Evolutionary conservation across 1,139 yeast genomes (phyloP).

Genomic region (Taphrina deformans): DNA sequence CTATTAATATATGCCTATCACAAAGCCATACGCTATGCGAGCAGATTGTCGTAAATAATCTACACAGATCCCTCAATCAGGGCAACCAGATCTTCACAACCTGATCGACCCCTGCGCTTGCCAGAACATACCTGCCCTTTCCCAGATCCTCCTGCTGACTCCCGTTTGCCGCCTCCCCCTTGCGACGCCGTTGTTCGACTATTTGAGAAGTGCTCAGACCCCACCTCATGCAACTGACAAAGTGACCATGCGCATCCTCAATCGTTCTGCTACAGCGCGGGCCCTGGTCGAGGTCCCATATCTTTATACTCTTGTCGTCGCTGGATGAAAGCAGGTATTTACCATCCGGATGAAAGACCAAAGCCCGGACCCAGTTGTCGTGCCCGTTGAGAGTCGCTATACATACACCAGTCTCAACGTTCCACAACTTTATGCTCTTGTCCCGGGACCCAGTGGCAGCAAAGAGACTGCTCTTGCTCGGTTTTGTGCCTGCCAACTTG

Average conservation of each 20-base stretch:
- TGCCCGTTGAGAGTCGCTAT: constrained; percentile 66
- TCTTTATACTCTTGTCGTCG: constrained; percentile 72
- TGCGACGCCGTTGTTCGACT: constrained; percentile 29
- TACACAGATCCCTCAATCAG: background rate
- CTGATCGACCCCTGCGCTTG: constrained; percentile 81
- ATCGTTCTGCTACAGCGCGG: constrained; percentile 58
- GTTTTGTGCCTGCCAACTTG: constrained; percentile 43
- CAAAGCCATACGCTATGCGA: constrained; percentile 19
- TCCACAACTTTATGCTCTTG: constrained; percentile 73
- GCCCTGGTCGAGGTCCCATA: constrained; percentile 73
- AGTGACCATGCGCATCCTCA: constrained; percentile 65
- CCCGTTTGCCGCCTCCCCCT: constrained; percentile 30
- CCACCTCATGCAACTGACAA: constrained; percentile 65
- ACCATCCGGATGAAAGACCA: constrained; percentile 75
- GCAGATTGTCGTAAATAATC: background rate
- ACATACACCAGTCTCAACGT: constrained; percentile 64
- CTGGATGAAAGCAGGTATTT: constrained; percentile 68
- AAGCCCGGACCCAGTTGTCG: constrained; percentile 79
- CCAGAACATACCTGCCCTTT: constrained; percentile 48
- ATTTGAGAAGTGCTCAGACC: constrained; percentile 44
- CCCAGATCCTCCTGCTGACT: constrained; percentile 41
- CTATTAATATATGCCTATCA: background rate
- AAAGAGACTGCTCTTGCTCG: constrained; percentile 36
- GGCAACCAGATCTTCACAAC: constrained; percentile 75
- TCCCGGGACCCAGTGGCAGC: constrained; percentile 84